phyloP scores from a whole-genome alignment of 768 basidiomycete genomes.

The Podaxis sp. region DNA sequence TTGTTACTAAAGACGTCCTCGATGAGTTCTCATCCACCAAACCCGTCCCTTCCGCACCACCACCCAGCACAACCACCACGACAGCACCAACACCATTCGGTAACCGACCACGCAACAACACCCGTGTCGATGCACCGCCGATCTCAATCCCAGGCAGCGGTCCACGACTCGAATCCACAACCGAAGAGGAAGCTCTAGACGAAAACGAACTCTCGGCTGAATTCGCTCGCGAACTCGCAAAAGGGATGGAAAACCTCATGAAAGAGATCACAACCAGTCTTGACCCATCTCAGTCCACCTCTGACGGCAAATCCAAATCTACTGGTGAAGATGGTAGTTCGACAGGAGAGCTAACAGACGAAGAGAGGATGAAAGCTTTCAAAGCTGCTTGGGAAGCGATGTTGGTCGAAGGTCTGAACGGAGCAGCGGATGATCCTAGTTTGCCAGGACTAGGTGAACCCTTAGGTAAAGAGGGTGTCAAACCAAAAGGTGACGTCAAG shows the following conservation, averaged over 20 bases:
- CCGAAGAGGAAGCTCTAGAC: conserved; percentile 26
- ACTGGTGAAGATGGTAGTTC: neutral
- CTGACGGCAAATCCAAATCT: conserved; percentile 20
- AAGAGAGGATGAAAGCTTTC: conserved; percentile 39
- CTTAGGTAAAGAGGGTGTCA: conserved; percentile 9
- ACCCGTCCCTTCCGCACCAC: conserved; percentile 26
- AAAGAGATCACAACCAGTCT: conserved; percentile 36
- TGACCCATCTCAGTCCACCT: no score
- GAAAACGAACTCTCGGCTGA: conserved; percentile 41
- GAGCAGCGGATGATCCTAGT: conserved; percentile 25
- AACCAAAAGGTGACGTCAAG: neutral
- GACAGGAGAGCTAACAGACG: conserved; percentile 23
- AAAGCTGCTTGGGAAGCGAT: conserved; percentile 72
- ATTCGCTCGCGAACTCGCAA: conserved; percentile 39
- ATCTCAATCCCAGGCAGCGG: conserved; percentile 36
- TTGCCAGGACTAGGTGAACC: conserved; percentile 20
- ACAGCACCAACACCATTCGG: conserved; percentile 21
- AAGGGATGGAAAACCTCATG: conserved; percentile 53
- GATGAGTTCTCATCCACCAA: conserved; percentile 38
- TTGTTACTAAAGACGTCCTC: conserved; percentile 36
- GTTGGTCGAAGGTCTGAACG: conserved; percentile 63
- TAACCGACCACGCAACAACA: conserved; percentile 47
- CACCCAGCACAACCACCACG: conserved; percentile 32
- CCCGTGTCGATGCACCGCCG: conserved; percentile 44
- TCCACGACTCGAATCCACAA: conserved; percentile 25